Evolutionary conservation across 176 grass and related monocot species (phyloP), one percentile per base, ranked within the genome.

Genomic region (Coix lacrymajobi): DNA sequence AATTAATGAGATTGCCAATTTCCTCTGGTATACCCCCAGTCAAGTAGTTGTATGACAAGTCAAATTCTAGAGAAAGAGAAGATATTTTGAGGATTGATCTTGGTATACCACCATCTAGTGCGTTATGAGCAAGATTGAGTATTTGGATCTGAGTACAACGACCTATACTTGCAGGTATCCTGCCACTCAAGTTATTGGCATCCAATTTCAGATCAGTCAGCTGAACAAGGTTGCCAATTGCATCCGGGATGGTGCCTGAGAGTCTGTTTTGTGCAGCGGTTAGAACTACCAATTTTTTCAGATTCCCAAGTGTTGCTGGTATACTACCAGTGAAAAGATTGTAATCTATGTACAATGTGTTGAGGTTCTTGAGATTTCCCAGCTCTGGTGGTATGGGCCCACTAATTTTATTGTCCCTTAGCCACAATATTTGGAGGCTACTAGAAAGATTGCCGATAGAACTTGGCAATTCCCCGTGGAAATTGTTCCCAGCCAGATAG

Each of bases 21-120:
- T 78, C 94, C 5, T 15, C 17, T 1, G 94, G 81, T 57, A 97
- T n/a, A 0, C 4, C 6, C 3, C 87, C 91, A 13, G 25, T 71
- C 6, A 97, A 33, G 34, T 79, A 36, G 60, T 93, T 97, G 65
- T 89, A 28, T 7, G 94, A 97, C 62, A 93, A 34, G 52, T 97
- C 86, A 0, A 91, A 20, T 4, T 60, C 22, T 60, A 25, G 22
- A 25, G 56, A 60, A 26, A 60, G 56, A 10, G 63, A 83, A 71
- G 26, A 73, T 51, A 93, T 74, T 41, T 45, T 67, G 1, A 88
- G 16, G 6, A 93, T 48, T 6, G 70, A 12, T 9, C 67, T 81
- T 8, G 94, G 91, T 78, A 97, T 89, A 8, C 24, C 33, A 6
- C 91, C 91, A 39, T 36, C 19, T 15, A 93, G 49, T 32, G 44